These are phyloP conservation scores for Escallonia herrerae DNA, from an alignment of 129 eudicot genomes.

Conservation along the genomic window DNA sequence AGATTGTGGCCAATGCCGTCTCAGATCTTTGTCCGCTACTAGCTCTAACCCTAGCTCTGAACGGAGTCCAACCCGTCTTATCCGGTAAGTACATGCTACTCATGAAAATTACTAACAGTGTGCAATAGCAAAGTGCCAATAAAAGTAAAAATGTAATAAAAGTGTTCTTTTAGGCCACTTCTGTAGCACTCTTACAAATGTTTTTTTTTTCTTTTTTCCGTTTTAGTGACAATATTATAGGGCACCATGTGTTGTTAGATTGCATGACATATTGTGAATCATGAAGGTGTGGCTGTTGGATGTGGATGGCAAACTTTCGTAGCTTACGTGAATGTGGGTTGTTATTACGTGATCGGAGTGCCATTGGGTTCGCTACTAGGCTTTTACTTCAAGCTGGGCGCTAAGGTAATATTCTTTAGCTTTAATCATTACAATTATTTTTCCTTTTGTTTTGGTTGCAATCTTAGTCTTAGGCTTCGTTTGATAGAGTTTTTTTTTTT, in stretches of 20 bases:
- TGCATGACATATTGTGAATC: too few relatives aligned
- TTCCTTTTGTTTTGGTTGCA: too few relatives aligned
- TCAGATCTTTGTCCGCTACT: slow-evolving; percentile 24
- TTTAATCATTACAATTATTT: not conserved
- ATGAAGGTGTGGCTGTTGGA: slow-evolving; percentile 16
- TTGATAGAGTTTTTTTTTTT: too few relatives aligned
- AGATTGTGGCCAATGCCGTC: slow-evolving; percentile 26
- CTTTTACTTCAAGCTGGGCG: slow-evolving; percentile 6
- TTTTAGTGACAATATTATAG: too few relatives aligned
- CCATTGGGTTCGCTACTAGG: slow-evolving; percentile 9
- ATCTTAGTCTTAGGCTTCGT: too few relatives aligned
- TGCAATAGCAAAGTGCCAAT: too few relatives aligned
- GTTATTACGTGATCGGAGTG: slow-evolving; percentile 9
- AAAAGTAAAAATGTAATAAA: too few relatives aligned
- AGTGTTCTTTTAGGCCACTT: too few relatives aligned
- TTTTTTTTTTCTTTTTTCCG: too few relatives aligned
- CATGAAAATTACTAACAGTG: too few relatives aligned
- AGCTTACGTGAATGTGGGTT: slow-evolving; percentile 6
- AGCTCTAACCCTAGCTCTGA: slow-evolving; percentile 21
- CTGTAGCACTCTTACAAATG: too few relatives aligned
- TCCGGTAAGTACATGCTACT: slow-evolving; percentile 31
- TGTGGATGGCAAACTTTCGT: slow-evolving; percentile 15
- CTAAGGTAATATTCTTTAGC: slow-evolving; percentile 6
- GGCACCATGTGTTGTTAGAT: too few relatives aligned
- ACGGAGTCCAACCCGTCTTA: slow-evolving; percentile 37